Evolutionary conservation across 2,329 filamentous ascomycete genomes (phyloP), one percentile per base, ranked within the genome.

Genomic region (Cercospora sp.): DNA sequence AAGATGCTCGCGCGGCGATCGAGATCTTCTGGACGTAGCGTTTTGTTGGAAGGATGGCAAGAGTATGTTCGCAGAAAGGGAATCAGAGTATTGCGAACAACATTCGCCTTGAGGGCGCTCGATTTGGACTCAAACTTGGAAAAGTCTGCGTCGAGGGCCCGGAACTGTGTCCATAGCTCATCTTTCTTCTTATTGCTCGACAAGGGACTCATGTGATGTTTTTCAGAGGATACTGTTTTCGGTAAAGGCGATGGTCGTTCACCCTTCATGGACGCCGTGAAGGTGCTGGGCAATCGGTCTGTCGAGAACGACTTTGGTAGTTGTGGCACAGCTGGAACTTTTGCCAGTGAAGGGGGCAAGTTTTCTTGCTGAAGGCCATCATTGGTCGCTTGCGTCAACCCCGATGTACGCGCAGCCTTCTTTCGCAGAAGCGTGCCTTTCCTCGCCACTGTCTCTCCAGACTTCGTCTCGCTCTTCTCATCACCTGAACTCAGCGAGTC

Each of bases 1-100:
- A 97, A 81, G 59, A 96, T 92, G 55, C 88, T 89, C 2, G 91
- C 87, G 68, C 94, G 87, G 40, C 91, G 87, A 75, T 97, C 93
- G 55, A 97, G 80, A 77, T 97, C 92, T 80, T 97, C 92, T 1
- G 92, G 85, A n/a, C 87, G 83, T 57, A 97, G 82, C 16, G 79
- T 82, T 70, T 83, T 84, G 74, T 88, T 90, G 8, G 91, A 92
- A 1, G 87, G 81, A 75, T 94, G 90, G 37, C 86, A 82, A 68
- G 87, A 86, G 74, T 93, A 89, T 62, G 86, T 89, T 66, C 88
- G 86, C 53, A 97, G 81, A 74, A 97, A 97, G 0, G 93, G 91
- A 18, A 97, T 80, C 3, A 97, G 84, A 0, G 87, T 85, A 7
- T 85, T 85, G 40, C 93, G 89, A 66, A 97, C 86, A 57, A 94